phyloP scores from a whole-genome alignment of 2,329 filamentous ascomycete genomes.

The Sordariomycetes sp. region DNA sequence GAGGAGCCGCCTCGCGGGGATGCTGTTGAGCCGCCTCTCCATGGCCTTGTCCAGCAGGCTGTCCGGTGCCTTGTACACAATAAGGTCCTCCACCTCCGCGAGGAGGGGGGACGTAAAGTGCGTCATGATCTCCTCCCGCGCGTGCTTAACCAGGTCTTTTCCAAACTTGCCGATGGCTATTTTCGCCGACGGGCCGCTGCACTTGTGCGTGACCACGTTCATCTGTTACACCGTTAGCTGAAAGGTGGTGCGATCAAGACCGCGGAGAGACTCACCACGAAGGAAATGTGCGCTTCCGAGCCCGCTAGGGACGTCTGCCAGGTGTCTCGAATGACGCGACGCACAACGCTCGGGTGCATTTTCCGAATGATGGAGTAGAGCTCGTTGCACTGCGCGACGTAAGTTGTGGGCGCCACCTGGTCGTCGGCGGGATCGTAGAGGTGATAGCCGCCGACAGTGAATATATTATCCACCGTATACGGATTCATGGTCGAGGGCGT shows the following conservation, averaged over 20 bases:
- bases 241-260: not conserved
- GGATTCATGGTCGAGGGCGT: not conserved
- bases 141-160: slow-evolving; percentile 22
- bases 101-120: slow-evolving; percentile 17
- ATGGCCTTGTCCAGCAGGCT: slow-evolving; percentile 38
- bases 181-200: slow-evolving; percentile 20
- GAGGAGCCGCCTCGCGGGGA: slow-evolving; percentile 38
- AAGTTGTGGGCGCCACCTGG: not conserved
- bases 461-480: not conserved
- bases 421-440: not conserved
- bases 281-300: slow-evolving; percentile 30
- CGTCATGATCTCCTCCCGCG: slow-evolving; percentile 25
- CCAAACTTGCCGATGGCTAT: slow-evolving; percentile 32
- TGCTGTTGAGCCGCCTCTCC: slow-evolving; percentile 36
- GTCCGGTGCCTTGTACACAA: slow-evolving; percentile 32
- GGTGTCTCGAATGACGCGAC: slow-evolving; percentile 26
- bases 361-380: slow-evolving; percentile 16
- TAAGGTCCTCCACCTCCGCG: slow-evolving; percentile 27
- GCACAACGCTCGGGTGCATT: slow-evolving; percentile 23
- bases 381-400: not conserved
- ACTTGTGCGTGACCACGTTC: slow-evolving; percentile 33
- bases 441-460: not conserved
- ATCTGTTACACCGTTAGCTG: slow-evolving; percentile 11
- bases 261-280: slow-evolving; percentile 23
- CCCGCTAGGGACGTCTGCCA: slow-evolving; percentile 29